These are phyloP conservation scores for Lantana camara DNA, from an alignment of 257 asterid species.

Conservation along the genomic window DNA sequence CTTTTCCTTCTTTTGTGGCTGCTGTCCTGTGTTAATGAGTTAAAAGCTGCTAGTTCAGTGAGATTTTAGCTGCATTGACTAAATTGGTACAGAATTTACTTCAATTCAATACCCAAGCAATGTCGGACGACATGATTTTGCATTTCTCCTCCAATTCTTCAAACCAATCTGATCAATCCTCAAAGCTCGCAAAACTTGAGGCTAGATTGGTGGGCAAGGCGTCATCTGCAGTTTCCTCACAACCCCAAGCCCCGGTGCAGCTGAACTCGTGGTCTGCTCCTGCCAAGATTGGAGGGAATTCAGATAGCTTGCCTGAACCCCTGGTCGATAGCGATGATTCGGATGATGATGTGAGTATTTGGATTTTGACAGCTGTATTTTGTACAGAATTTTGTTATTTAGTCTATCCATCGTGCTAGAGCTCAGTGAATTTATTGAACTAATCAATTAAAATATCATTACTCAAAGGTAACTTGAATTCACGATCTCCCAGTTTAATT, in stretches of 20 bases:
- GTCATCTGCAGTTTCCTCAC: slow-evolving; percentile 50
- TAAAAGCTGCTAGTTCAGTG: slow-evolving; percentile 16
- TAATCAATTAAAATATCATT: slow-evolving; percentile 11
- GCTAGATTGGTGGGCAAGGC: slow-evolving; percentile 88
- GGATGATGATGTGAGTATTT: slow-evolving; percentile 73
- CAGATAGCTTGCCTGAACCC: slow-evolving; percentile 46
- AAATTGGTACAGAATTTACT: slow-evolving; percentile 25
- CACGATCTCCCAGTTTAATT: slow-evolving; percentile 14
- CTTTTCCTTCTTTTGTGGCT: neutral
- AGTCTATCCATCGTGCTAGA: neutral
- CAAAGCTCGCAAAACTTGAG: slow-evolving; percentile 89
- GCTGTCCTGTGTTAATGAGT: slow-evolving; percentile 24
- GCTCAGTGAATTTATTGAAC: slow-evolving; percentile 8
- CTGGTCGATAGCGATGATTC: slow-evolving; percentile 71
- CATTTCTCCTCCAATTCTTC: slow-evolving; percentile 92
- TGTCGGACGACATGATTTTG: slow-evolving; percentile 78
- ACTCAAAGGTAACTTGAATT: neutral
- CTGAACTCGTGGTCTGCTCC: slow-evolving; percentile 60
- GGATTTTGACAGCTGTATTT: slow-evolving; percentile 8
- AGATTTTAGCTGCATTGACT: slow-evolving; percentile 41
- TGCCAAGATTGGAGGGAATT: slow-evolving; percentile 44
- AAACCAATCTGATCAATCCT: slow-evolving; percentile 82
- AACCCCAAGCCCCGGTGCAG: slow-evolving; percentile 45
- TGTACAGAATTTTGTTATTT: slow-evolving; percentile 1
- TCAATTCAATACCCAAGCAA: slow-evolving; percentile 33